Evolutionary conservation across 2,329 filamentous ascomycete genomes (phyloP).

Genomic region (Sporothrix curviconia): DNA sequence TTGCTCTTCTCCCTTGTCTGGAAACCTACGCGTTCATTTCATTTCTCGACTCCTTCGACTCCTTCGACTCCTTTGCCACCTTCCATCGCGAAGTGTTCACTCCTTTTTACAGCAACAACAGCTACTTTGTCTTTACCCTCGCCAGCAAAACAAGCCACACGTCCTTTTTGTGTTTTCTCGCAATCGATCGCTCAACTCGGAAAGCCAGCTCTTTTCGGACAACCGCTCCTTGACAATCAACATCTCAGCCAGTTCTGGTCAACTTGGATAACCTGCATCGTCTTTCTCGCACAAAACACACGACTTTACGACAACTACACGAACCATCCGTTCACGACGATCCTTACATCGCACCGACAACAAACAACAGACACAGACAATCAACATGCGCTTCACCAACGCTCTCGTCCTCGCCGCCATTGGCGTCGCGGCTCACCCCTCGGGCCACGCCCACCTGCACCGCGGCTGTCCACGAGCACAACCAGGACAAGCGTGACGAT

Average conservation of each 20-base stretch:
- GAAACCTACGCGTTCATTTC: slow-evolving; percentile 4
- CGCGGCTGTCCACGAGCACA: slow-evolving; percentile 25
- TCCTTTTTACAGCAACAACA: slow-evolving; percentile 5
- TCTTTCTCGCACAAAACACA: background rate
- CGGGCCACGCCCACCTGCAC: slow-evolving; percentile 32
- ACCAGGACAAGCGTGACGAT: slow-evolving; percentile 23
- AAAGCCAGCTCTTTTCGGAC: slow-evolving; percentile 7
- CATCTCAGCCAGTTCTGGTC: slow-evolving; percentile 20
- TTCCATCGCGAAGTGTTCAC: slow-evolving; percentile 11
- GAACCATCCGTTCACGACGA: too few relatives aligned
- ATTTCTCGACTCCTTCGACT: background rate
- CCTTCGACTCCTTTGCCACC: background rate
- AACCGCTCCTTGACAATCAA: slow-evolving; percentile 12
- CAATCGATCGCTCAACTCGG: background rate
- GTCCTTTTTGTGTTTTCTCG: slow-evolving; percentile 7
- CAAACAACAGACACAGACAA: background rate
- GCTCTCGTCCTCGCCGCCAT: slow-evolving; percentile 28
- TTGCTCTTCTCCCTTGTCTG: background rate
- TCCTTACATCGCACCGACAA: background rate
- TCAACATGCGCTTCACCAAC: slow-evolving; percentile 22
- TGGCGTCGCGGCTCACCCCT: slow-evolving; percentile 29
- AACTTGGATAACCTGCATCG: slow-evolving; percentile 16
- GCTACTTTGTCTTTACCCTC: slow-evolving; percentile 1
- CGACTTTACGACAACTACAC: background rate
- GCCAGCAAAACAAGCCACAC: slow-evolving; percentile 6